Base-by-base conservation (phyloP, 495 filamentous ascomycete species). In the Pyrenula massariospora region DNA sequence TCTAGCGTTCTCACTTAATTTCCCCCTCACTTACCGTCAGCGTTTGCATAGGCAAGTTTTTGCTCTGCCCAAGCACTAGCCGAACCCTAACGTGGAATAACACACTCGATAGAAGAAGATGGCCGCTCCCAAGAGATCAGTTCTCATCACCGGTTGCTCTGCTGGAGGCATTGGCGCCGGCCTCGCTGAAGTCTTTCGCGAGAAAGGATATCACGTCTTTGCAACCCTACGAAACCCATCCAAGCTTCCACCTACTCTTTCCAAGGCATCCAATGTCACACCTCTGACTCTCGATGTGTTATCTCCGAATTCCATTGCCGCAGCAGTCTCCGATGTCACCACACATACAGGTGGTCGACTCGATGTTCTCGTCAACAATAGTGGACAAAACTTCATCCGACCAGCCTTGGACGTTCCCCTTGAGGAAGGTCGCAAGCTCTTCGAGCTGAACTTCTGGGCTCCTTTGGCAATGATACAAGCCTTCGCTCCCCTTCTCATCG, bases 71-170 rank as follows among this genome's bases (percentile, higher is more conserved):
- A 42, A 42, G 31, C 31, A 42, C 31, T 15, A 15, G 31, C 31
- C 31, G 15, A 42, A 42, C 5, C 8, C 31, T 15, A 42, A 15
- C 31, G 31, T 42, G 31, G 31, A 42, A 42, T 15, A 42, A 5
- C 31, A 42, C 31, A 42, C 31, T 15, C 31, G 31, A 42, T 15
- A 42, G 31, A 5, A 42, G 31, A 42, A 42, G 5, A 42, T 42
- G 31, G 31, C 31, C 31, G 31, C 31, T 42, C 31, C 15, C 31
- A 42, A 42, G 31, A 42, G 15, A 58, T 59, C 59, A 22, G 58
- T 69, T 53, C 61, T 77, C 53, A 68, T 74, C 48, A 77, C 74
- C 5, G 74, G 73, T 58, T 74, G 70, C 58, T 70, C 65, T 11
- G 64, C 65, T 52, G 66, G 65, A 51, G 68, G 72, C 42, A 66